A percentile compares a stretch with the other conserved stretches of the same genome.
Conservation (phyloP, 2,329 filamentous ascomycete genomes). For the Colletotrichum sp. region DNA sequence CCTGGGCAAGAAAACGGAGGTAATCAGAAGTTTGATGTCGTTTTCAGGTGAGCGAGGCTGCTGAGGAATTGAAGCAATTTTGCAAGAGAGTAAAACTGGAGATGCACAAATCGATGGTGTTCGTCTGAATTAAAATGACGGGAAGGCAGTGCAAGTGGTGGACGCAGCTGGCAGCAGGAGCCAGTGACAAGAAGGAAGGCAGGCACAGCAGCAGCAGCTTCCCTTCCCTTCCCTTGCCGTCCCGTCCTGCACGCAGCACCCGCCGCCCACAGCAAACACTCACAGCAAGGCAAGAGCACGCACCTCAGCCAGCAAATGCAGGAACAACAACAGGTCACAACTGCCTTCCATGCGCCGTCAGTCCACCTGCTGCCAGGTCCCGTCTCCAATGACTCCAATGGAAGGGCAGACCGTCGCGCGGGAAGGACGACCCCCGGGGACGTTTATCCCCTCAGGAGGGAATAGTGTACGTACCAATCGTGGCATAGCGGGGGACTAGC, state of each 20-base stretch:
- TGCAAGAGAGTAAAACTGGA: not conserved
- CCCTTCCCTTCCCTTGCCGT: not conserved
- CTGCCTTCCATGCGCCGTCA: not conserved
- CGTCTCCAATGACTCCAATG: not conserved
- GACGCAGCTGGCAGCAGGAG: not conserved
- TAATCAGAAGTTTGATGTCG: constrained; percentile 2
- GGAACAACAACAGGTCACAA: not conserved
- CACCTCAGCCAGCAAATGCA: not conserved
- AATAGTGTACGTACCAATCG: not conserved
- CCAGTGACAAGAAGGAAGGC: not conserved
- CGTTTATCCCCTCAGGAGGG: not conserved
- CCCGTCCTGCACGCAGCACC: not conserved
- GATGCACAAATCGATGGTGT: not conserved
- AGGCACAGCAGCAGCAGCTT: not conserved
- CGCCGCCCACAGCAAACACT: not conserved
- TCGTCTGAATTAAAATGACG: not conserved
- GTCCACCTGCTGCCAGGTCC: not conserved
- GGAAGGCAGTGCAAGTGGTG: not conserved
- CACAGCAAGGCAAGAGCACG: not conserved
- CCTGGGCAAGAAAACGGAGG: not conserved
- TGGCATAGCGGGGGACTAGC: not conserved
- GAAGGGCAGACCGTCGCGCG: not conserved
- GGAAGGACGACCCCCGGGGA: not conserved
- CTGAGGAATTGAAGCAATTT: constrained; percentile 1
- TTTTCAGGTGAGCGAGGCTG: not conserved